Conservation (phyloP, 768 basidiomycete species). For the Lactarius deliciosus region DNA sequence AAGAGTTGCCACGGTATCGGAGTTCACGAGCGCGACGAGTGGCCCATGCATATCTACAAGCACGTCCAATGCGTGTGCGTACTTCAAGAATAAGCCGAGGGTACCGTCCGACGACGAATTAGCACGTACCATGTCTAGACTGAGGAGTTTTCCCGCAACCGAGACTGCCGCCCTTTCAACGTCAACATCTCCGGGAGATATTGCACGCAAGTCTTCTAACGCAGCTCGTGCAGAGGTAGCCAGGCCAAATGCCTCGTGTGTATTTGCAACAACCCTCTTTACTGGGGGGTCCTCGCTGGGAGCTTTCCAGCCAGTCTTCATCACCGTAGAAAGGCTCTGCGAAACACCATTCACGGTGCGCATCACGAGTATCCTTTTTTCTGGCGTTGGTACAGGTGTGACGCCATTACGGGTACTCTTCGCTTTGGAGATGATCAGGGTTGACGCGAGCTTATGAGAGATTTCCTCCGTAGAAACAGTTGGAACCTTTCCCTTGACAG, state of each 20-base stretch:
- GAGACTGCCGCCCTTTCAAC: slow-evolving; percentile 73
- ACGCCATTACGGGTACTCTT: slow-evolving; percentile 16
- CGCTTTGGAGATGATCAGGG: slow-evolving; percentile 33
- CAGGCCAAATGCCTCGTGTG: slow-evolving; percentile 36
- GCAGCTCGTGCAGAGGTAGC: slow-evolving; percentile 45
- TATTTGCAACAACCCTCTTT: slow-evolving; percentile 32
- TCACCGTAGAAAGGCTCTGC: slow-evolving; percentile 51
- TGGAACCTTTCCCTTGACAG: not conserved
- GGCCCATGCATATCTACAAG: slow-evolving; percentile 49
- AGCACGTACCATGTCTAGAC: slow-evolving; percentile 64
- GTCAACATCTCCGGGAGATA: slow-evolving; percentile 52
- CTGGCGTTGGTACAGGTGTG: slow-evolving; percentile 8
- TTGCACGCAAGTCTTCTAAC: slow-evolving; percentile 47
- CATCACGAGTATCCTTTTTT: slow-evolving; percentile 46
- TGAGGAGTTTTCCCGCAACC: slow-evolving; percentile 62
- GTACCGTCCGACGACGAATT: not conserved
- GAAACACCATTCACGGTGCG: slow-evolving; percentile 60
- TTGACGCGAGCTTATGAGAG: slow-evolving; percentile 32
- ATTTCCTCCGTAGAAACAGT: slow-evolving; percentile 30
- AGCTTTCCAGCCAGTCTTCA: slow-evolving; percentile 63
- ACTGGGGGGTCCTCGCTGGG: slow-evolving; percentile 34
- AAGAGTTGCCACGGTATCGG: not conserved
- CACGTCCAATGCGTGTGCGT: slow-evolving; percentile 47
- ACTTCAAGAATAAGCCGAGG: slow-evolving; percentile 40
- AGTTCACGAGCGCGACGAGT: slow-evolving; percentile 37